Evolutionary conservation across 306 rosid species (phyloP).

Genomic region (Sphenostylis stenocarpa): DNA sequence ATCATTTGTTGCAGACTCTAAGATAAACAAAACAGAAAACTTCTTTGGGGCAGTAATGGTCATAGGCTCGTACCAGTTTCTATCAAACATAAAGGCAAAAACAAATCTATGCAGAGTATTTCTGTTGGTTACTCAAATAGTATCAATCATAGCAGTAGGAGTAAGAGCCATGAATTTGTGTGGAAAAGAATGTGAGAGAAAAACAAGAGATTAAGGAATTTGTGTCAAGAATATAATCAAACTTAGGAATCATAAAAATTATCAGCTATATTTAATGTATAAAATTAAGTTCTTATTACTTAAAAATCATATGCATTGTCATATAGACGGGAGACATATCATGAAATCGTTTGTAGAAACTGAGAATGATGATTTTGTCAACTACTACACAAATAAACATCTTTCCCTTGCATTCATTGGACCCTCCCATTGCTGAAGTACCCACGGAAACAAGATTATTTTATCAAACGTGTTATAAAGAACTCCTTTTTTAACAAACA

Average conservation of each 20-base stretch:
- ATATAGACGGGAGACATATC: background rate
- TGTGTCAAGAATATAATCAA: background rate
- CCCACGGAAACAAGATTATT: background rate
- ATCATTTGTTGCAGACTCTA: constrained; percentile 5
- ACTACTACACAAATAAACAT: background rate
- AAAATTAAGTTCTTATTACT: background rate
- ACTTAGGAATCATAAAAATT: background rate
- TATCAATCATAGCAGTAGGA: background rate
- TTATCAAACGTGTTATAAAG: background rate
- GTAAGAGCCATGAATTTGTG: background rate
- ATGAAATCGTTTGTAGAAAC: background rate
- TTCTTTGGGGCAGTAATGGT: background rate
- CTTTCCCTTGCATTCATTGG: background rate
- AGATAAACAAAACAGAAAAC: background rate
- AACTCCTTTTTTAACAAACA: background rate
- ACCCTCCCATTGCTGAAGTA: background rate
- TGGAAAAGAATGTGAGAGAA: background rate
- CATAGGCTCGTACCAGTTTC: background rate
- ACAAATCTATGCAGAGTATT: background rate
- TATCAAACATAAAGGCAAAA: background rate
- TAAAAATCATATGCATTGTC: background rate
- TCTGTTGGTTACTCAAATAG: background rate
- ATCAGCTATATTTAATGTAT: background rate
- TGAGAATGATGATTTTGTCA: background rate
- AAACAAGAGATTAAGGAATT: background rate